Conservation (phyloP, 768 basidiomycete genomes). For the Mycena pura region DNA sequence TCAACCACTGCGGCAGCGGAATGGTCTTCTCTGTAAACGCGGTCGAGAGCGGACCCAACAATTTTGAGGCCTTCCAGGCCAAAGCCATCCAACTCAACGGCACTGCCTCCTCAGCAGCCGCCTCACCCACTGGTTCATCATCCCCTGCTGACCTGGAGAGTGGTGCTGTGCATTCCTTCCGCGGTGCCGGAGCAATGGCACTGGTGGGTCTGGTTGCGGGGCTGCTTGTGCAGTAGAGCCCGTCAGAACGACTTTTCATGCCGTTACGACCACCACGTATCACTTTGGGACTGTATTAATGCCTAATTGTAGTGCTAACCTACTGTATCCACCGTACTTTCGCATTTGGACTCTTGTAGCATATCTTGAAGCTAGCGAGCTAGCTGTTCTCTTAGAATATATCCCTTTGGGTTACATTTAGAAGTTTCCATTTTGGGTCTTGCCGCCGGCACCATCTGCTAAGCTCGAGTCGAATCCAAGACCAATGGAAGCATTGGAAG, state of each 20-base stretch:
- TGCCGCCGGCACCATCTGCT: too few species aligned
- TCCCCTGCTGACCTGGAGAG: slow-evolving; percentile 11
- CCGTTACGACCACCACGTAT: slow-evolving; percentile 14
- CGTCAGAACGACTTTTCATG: slow-evolving; percentile 1
- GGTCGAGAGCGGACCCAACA: slow-evolving; percentile 54
- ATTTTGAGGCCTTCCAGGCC: slow-evolving; percentile 58
- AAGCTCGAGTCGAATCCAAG: too few species aligned
- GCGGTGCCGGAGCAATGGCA: slow-evolving; percentile 35
- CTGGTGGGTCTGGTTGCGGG: slow-evolving; percentile 30
- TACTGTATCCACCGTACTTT: slow-evolving; percentile 3
- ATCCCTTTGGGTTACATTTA: too few species aligned
- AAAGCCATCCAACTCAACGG: slow-evolving; percentile 53
- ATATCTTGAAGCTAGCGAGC: slow-evolving; percentile 20
- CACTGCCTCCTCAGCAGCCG: slow-evolving; percentile 34
- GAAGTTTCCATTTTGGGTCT: slow-evolving; percentile 5
- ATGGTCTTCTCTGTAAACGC: slow-evolving; percentile 71
- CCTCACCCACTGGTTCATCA: slow-evolving; percentile 19
- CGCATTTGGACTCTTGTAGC: slow-evolving; percentile 22
- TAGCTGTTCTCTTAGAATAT: slow-evolving; percentile 14
- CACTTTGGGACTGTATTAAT: slow-evolving; percentile 9
- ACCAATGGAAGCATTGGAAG: slow-evolving; percentile 15
- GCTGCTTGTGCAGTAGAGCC: slow-evolving; percentile 25
- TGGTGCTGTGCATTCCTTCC: slow-evolving; percentile 22
- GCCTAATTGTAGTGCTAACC: slow-evolving; percentile 16
- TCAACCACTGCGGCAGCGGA: slow-evolving; percentile 57